Evolutionary conservation across 2,329 filamentous ascomycete genomes (phyloP), one percentile per base, ranked within the genome.

Genomic region (Coniochaeta hoffmannii): DNA sequence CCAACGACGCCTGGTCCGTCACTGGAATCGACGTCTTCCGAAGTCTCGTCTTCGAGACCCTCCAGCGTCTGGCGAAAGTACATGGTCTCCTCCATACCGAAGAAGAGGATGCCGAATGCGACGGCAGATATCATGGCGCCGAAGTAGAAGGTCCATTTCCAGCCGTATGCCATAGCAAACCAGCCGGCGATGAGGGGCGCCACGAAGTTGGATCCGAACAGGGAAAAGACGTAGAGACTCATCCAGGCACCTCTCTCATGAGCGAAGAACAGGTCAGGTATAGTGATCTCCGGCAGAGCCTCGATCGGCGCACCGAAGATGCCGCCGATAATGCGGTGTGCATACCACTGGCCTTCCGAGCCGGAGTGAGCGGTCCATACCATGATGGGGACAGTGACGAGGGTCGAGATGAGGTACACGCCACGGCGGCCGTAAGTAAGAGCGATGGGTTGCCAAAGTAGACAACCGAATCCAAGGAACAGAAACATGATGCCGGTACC

Each of bases 41-140:
- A 6, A 24, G 10, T 12, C 11, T 58, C 57, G 19, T 58, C 36
- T 51, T 60, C 61, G 28, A 64, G 59, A 19, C 64, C 69, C 49
- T 69, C 68, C 52, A 67, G 54, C 7, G 68, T 69, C 5, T 64
- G 55, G 12, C 76, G 73, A 53, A 70, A 65, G 62, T 77, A 82
- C 63, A 80, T 83, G 5, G 81, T 83, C 65, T 85, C 82, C 64
- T 85, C 82, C 71, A 83, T 76, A 64, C 78, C 76, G 61, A 85
- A 78, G 68, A 82, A 83, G 1, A 79, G 66, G 59, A 81, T 72
- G 17, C 83, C 61, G 35, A 79, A 76, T 10, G 68, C 71, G 1
- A 76, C 65, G 1, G 67, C 78, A 3, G 69, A 65, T 59, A 84
- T 73, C 28, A 85, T 82, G 4, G 80, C 77, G 32, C 75, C 76